Evolutionary conservation across 139 green algal species (phyloP), one percentile per base, ranked within the genome.

Genomic region (Pedinophyceae sp.): DNA sequence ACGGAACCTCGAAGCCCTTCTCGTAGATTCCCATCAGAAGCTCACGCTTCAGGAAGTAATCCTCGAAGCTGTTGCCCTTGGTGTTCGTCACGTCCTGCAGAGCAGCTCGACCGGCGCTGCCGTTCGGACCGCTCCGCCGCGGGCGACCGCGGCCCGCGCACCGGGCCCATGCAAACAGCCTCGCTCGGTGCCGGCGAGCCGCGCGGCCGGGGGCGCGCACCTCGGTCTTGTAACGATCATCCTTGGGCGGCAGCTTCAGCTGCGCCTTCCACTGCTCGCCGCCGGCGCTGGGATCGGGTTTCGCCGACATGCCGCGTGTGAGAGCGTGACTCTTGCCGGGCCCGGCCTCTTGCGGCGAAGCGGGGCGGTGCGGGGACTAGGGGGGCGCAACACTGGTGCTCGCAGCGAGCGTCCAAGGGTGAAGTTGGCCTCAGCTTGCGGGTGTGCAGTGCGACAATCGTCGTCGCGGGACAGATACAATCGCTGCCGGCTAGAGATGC

Each of bases 21-120:
- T 99, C 92, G 63, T 97, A 99, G 65, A 99, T 99, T 52, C 92
- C 92, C 88, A 96, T 96, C 6, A 99, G 79, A 47, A 99, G 80
- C 60, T 93, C 75, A 2, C 91, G 67, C 66, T 98, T 97, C 28
- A 99, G 71, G 58, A 94, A 94, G 60, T 96, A 99, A 71, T 99
- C 92, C 71, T 99, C 92, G 62, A 99, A 99, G 28, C 93, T 84
- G 55, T 95, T 93, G 41, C 92, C 92, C 57, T 98, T 97, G 5
- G 89, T 99, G 16, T 66, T 66, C 3, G 89, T 98, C 18, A 99
- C 92, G 71, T 99, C 91, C 87, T 97, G 73, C 25, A 52, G 5
- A 25, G 15, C 17, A 20, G n/a, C 15, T 57, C 13, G 30, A 24
- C 4, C 39, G 41, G 54, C 18, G 40, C 15, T n/a, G 3, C 26